Percentiles rank a stretch among this genome's conserved stretches.
Evolutionary conservation across 1,284 basidiomycete species (phyloP).

Genomic region (Ustilago hordei): DNA sequence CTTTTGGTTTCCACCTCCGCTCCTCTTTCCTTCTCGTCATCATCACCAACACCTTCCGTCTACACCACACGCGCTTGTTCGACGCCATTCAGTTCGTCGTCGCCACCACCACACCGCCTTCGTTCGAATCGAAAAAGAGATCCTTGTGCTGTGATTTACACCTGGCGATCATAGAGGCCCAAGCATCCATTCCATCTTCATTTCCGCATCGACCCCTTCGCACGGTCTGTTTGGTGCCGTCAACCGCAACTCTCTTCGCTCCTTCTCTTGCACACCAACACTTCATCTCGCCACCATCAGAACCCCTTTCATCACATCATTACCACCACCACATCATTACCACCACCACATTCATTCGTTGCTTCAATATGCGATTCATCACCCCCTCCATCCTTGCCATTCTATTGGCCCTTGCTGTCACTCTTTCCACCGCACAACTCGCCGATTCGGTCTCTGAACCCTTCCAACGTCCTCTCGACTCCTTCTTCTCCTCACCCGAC

Average conservation of each 20-base stretch:
- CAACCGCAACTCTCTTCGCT: not conserved
- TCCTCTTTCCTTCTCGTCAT: conserved; percentile 2
- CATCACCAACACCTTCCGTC: not conserved
- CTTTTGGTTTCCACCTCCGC: conserved; percentile 8
- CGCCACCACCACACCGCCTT: not conserved
- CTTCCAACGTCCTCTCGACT: conserved; percentile 31
- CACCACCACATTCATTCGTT: not conserved
- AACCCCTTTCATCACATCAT: not conserved
- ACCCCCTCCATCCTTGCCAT: conserved; percentile 9
- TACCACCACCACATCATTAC: not conserved
- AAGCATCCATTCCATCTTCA: not conserved
- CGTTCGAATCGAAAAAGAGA: not conserved
- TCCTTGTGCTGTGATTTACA: not conserved
- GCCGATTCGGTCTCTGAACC: conserved; percentile 25
- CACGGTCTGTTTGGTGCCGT: too few relatives aligned
- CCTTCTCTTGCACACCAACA: not conserved
- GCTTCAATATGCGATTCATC: conserved; percentile 18
- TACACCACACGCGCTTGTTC: not conserved
- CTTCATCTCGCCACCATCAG: not conserved
- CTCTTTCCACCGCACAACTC: conserved; percentile 18
- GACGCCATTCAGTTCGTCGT: not conserved
- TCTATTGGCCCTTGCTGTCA: conserved; percentile 9
- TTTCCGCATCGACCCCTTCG: not conserved
- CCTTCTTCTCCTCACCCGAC: conserved; percentile 16
- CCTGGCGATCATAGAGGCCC: not conserved